These are phyloP conservation scores for Rhinocladiella similis DNA, from an alignment of 2,329 filamentous ascomycete genomes.

Conservation along the genomic window DNA sequence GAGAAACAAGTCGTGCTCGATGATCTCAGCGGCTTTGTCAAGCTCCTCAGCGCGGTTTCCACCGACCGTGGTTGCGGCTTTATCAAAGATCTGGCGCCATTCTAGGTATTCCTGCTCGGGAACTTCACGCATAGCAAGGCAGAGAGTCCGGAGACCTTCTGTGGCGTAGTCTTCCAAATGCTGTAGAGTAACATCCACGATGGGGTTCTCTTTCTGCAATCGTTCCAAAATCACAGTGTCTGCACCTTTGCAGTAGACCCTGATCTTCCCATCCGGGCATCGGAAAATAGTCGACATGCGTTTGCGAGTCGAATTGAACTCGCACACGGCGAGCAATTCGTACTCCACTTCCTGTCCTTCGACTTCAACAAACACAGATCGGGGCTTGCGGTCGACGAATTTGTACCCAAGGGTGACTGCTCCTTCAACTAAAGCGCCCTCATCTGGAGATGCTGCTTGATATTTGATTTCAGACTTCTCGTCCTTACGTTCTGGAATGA, in stretches of 20 bases:
- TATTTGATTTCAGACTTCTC: conserved; percentile 89
- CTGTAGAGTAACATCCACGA: conserved; percentile 83
- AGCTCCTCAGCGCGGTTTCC: conserved; percentile 92
- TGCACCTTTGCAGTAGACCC: conserved; percentile 93
- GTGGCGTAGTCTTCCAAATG: conserved; percentile 99
- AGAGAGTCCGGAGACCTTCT: conserved; percentile 90
- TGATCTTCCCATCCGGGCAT: conserved; percentile 91
- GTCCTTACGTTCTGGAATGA: conserved; percentile 86
- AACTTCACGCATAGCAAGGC: conserved; percentile 90
- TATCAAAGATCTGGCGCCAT: conserved; percentile 84
- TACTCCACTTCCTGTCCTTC: conserved; percentile 75
- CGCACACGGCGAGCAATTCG: conserved; percentile 91
- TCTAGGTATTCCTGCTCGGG: conserved; percentile 85
- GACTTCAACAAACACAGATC: conserved; percentile 79
- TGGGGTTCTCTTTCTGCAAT: conserved; percentile 76
- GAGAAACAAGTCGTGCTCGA: conserved; percentile 87
- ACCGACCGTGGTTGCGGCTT: conserved; percentile 83
- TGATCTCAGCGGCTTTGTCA: conserved; percentile 94
- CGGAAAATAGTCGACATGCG: conserved; percentile 97
- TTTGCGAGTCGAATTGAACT: conserved; percentile 97
- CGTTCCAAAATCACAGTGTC: conserved; percentile 97
- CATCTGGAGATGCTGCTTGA: conserved; percentile 94
- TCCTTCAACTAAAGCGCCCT: conserved; percentile 93
- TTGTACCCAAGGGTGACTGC: conserved; percentile 82
- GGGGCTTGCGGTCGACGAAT: conserved; percentile 87